phyloP scores from a whole-genome alignment of 1,284 basidiomycete genomes.

The Malassezia obtusa region DNA sequence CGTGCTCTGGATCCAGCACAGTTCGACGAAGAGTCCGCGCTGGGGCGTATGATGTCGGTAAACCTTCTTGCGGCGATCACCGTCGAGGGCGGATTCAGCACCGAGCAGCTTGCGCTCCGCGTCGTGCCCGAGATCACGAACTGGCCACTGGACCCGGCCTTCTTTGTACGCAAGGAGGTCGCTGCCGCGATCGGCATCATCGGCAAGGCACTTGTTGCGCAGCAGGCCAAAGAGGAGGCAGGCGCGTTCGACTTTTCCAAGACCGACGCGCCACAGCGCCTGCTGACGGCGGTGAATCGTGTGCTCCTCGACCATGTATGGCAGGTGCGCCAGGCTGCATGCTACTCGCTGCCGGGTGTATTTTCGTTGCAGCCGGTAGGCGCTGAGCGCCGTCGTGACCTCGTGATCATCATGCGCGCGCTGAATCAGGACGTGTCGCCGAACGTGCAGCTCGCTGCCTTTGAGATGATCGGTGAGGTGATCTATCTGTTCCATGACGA shows the following conservation, averaged over 20 bases:
- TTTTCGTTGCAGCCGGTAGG: conserved; percentile 45
- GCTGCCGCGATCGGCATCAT: conserved; percentile 78
- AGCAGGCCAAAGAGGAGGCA: conserved; percentile 55
- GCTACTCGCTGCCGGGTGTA: conserved; percentile 74
- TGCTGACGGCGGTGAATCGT: conserved; percentile 63
- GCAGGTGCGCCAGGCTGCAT: conserved; percentile 79
- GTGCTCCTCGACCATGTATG: conserved; percentile 64
- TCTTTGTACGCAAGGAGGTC: conserved; percentile 79
- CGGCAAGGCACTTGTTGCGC: conserved; percentile 69
- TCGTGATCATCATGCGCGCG: conserved; percentile 30
- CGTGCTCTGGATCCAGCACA: neutral
- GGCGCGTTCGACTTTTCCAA: conserved; percentile 52
- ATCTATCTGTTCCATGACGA: conserved; percentile 71
- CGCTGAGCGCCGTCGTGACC: conserved; percentile 22
- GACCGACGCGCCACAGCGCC: conserved; percentile 7
- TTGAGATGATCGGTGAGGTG: conserved; percentile 84
- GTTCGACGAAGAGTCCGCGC: conserved; percentile 60
- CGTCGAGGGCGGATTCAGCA: conserved; percentile 49
- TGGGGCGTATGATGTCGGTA: conserved; percentile 83
- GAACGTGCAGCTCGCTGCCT: conserved; percentile 67
- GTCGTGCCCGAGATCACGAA: conserved; percentile 75
- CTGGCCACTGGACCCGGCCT: conserved; percentile 65
- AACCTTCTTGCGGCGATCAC: conserved; percentile 75
- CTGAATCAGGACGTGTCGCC: conserved; percentile 62
- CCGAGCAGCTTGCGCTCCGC: conserved; percentile 57